Percentiles rank a stretch among this genome's conserved stretches.
Conservation (phyloP, 2,329 filamentous ascomycete genomes). For the Venturia aucupariae region DNA sequence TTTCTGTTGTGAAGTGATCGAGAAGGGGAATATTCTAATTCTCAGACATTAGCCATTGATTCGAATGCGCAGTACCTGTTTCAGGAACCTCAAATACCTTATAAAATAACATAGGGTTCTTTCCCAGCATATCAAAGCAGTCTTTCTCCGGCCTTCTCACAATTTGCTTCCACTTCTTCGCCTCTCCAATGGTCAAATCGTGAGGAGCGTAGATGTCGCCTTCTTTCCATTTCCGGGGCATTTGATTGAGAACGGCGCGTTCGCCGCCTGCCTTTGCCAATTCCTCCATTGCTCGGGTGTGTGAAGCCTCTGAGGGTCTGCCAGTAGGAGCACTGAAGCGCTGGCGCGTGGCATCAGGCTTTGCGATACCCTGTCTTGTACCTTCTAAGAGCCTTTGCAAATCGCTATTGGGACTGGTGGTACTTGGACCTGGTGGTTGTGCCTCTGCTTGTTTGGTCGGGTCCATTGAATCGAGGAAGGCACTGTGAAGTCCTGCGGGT, state of each 20-base stretch:
- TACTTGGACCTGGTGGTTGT: conserved; percentile 20
- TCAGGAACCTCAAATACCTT: conserved; percentile 62
- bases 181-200: conserved; percentile 70
- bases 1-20: conserved; percentile 75
- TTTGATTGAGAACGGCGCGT: conserved; percentile 44
- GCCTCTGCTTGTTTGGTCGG: conserved; percentile 5
- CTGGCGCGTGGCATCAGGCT: not conserved
- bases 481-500: not conserved
- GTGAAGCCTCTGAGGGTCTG: not conserved
- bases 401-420: conserved; percentile 17
- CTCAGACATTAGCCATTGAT: conserved; percentile 6
- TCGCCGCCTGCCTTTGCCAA: conserved; percentile 7
- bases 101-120: conserved; percentile 79
- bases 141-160: conserved; percentile 49
- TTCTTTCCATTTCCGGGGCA: conserved; percentile 59
- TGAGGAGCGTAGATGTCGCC: conserved; percentile 90
- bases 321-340: not conserved
- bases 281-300: not conserved
- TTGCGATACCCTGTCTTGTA: not conserved
- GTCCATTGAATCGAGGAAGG: not conserved
- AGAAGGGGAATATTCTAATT: conserved; percentile 86
- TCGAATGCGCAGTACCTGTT: not conserved
- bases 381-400: conserved; percentile 12
- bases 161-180: conserved; percentile 65
- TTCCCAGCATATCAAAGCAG: conserved; percentile 66